phyloP scores from a whole-genome alignment of 257 asterid species.

The Eucommia ulmoides region DNA sequence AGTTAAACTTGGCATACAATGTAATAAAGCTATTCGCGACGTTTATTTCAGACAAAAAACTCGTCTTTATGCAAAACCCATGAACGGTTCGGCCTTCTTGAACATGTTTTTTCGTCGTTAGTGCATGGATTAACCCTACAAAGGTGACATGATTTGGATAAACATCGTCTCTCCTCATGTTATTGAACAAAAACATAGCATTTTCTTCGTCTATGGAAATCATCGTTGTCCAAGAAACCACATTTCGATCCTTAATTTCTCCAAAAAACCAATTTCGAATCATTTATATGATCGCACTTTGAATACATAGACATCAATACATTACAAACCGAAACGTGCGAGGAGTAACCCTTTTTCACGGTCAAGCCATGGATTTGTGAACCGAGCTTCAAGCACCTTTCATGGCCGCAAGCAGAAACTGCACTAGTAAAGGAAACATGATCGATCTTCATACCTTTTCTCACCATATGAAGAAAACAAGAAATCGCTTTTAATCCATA shows the following conservation, averaged over 20 bases:
- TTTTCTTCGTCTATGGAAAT: constrained; percentile 46
- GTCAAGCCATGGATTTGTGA: constrained; percentile 54
- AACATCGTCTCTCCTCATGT: constrained; percentile 49
- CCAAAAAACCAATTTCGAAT: constrained; percentile 41
- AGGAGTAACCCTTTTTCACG: constrained; percentile 40
- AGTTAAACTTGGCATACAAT: constrained; percentile 73
- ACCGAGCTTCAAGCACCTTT: constrained; percentile 49
- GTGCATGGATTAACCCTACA: constrained; percentile 61
- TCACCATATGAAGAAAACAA: constrained; percentile 50
- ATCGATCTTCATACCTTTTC: constrained; percentile 38
- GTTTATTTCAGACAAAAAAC: constrained; percentile 39
- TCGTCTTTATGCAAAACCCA: constrained; percentile 42
- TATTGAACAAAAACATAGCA: constrained; percentile 39
- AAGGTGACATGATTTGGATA: constrained; percentile 84
- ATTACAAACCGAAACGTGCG: constrained; percentile 68
- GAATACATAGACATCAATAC: constrained; percentile 70
- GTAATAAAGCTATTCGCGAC: constrained; percentile 84
- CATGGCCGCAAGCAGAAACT: constrained; percentile 73
- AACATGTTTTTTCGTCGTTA: constrained; percentile 30
- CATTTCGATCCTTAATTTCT: constrained; percentile 37
- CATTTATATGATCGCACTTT: constrained; percentile 38
- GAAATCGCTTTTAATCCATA: constrained; percentile 37
- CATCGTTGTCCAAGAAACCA: constrained; percentile 93
- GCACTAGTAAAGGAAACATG: constrained; percentile 70
- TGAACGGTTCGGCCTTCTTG: constrained; percentile 69